Evolutionary conservation across 371 early-diverging fungal genomes (phyloP), one percentile per base, ranked within the genome.

Genomic region (Lichtheimia corymbifera): DNA sequence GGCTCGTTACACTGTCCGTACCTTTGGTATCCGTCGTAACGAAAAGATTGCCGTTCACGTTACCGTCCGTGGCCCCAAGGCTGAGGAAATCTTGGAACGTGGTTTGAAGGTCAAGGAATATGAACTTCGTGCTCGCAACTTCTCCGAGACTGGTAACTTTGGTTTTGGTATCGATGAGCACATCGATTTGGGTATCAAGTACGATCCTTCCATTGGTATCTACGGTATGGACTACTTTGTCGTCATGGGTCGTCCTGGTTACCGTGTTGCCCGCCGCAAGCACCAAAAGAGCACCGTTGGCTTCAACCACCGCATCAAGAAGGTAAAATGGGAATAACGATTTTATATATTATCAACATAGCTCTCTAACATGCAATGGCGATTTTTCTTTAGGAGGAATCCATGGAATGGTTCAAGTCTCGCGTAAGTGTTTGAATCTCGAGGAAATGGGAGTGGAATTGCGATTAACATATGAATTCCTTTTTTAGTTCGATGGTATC

Each of bases 101-200:
- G 99, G 98, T 63, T 84, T 99, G 66, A 99, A 97, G 92, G 99
- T 99, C 73, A 98, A 98, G 93, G 99, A 99, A 85, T 99, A 95
- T 88, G 99, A 99, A 86, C 88, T 99, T 54, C 86, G 86, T 76
- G 83, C 84, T 61, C 77, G 86, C 77, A 98, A 98, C 94, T 99
- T 99, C 88, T 96, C 97, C 25, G 89, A 79, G 57, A 98, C 95
- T 65, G 99, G 99, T 65, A 97, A 97, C 93, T 99, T 99, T 76
- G 99, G 99, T 70, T 99, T 99, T 88, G 99, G 99, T 93, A 94
- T 99, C 86, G 92, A 97, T 74, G 99, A 99, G 87, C 99, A 99
- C 89, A 99, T 99, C 68, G 99, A 99, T 85, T 88, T 99, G 76
- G 99, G 99, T 73, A 98, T 99, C 88, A 99, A 99, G 92, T 99